phyloP scores from a whole-genome alignment of 495 filamentous ascomycete species.

The Penicillium canariense region DNA sequence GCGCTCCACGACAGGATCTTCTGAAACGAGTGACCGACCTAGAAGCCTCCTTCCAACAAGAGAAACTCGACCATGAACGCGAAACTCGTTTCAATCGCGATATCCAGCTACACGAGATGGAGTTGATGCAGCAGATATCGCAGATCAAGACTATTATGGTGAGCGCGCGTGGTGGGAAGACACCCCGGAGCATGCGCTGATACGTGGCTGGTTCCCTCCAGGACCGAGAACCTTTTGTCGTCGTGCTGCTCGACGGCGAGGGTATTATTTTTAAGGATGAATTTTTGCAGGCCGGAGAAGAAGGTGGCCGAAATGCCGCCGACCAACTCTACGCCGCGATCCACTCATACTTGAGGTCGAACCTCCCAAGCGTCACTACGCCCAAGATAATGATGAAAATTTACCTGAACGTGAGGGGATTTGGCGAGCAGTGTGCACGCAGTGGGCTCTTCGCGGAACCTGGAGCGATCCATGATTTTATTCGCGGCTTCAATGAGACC shows the following conservation, averaged over 20 bases:
- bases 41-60: constrained; percentile 45
- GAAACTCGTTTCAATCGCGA: constrained; percentile 57
- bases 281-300: constrained; percentile 59
- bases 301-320: constrained; percentile 71
- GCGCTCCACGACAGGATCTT: constrained; percentile 40
- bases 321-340: constrained; percentile 57
- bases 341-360: constrained; percentile 43
- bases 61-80: constrained; percentile 52
- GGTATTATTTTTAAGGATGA: constrained; percentile 72
- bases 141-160: constrained; percentile 52
- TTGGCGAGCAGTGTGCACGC: constrained; percentile 57
- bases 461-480: constrained; percentile 61
- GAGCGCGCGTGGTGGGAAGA: constrained; percentile 13
- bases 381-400: constrained; percentile 66
- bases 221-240: constrained; percentile 73
- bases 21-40: constrained; percentile 47
- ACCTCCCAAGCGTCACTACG: constrained; percentile 43
- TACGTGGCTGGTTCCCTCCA: constrained; percentile 33
- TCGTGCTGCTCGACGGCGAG: constrained; percentile 76
- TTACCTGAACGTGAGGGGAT: constrained; percentile 65
- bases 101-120: constrained; percentile 52
- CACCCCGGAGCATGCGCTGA: constrained; percentile 17
- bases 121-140: constrained; percentile 51
- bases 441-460: constrained; percentile 55
- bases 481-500: constrained; percentile 71